Evolutionary conservation across 805 yeast species (phyloP), one percentile per base, ranked within the genome.

Genomic region (Candida boidinii): DNA sequence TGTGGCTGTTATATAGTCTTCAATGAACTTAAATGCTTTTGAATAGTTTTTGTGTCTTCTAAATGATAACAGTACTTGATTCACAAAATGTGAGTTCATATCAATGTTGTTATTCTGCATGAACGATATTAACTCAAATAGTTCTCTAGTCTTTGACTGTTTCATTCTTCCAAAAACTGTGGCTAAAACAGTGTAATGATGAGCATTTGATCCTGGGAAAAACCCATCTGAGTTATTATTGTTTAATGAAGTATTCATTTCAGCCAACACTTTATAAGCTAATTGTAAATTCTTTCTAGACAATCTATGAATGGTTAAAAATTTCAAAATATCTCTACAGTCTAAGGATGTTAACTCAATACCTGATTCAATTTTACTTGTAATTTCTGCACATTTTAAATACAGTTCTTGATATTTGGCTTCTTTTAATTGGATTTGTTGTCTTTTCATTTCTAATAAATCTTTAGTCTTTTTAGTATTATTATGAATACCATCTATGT

Each of bases 151-250:
- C 16, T 48, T 45, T 6, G 53, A 51, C 4, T 36, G 33, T 17
- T 43, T 39, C 9, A 58, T 56, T 25, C 56, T 46, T 20, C 53
- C 51, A 21, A 56, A 61, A 31, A 53, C 44, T 23, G 58, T 57
- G 7, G 66, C 46, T 32, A 69, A 56, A 8, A 59, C 52, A 2
- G 64, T 46, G 35, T 67, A 70, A 28, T 63, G 59, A 37, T 63
- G 62, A 0, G 72, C 49, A 25, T 55, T 58, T 0, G 62, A 62
- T 2, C 62, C 51, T 3, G 71, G 64, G 23, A 60, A 48, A 6
- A 53, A 37, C 1, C 49, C 49, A 6, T 32, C 29, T 3, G 37
- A 22, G 5, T 39, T 13, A 3, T 41, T 43, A 20, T 38, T 30
- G 13, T 17, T 34, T 12, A n/a, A 26, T 25, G 11, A 31, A 37